Conservation (phyloP, 2,329 filamentous ascomycete genomes). For the Pestalotiopsis sp. region DNA sequence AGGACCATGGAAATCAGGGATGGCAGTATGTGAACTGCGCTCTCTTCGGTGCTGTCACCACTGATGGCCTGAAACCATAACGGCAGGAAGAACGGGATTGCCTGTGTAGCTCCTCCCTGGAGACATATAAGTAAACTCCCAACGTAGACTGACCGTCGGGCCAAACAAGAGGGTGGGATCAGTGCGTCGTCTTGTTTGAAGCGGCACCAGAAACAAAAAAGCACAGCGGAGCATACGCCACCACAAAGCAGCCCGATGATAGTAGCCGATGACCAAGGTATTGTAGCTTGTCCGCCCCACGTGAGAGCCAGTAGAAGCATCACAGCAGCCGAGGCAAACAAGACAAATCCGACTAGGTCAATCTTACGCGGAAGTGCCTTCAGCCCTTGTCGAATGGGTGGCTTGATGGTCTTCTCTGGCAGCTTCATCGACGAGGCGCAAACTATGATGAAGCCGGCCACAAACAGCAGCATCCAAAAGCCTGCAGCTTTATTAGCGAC, state of each 20-base stretch:
- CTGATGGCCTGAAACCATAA: slow-evolving; percentile 7
- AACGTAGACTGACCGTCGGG: not conserved
- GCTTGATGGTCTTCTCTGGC: not conserved
- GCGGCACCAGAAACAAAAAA: not conserved
- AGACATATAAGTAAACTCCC: not conserved
- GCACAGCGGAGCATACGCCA: not conserved
- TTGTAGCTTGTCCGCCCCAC: slow-evolving; percentile 1
- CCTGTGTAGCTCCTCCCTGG: not conserved
- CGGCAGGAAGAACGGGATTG: not conserved
- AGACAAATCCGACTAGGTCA: not conserved
- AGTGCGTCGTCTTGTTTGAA: not conserved
- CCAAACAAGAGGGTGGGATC: not conserved
- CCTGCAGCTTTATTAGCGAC: not conserved
- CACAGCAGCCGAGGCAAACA: not conserved
- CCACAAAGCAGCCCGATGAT: slow-evolving; percentile 9
- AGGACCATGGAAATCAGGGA: not conserved
- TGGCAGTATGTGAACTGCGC: not conserved
- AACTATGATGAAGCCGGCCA: not conserved
- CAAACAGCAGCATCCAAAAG: not conserved
- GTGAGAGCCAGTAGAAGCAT: not conserved
- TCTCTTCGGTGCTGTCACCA: not conserved
- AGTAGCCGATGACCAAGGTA: not conserved
- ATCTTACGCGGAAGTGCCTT: not conserved
- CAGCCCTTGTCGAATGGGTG: not conserved
- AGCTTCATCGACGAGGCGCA: not conserved